These are phyloP conservation scores for Apiospora phragmitis DNA, from an alignment of 2,329 filamentous ascomycete species.

Conservation along the genomic window DNA sequence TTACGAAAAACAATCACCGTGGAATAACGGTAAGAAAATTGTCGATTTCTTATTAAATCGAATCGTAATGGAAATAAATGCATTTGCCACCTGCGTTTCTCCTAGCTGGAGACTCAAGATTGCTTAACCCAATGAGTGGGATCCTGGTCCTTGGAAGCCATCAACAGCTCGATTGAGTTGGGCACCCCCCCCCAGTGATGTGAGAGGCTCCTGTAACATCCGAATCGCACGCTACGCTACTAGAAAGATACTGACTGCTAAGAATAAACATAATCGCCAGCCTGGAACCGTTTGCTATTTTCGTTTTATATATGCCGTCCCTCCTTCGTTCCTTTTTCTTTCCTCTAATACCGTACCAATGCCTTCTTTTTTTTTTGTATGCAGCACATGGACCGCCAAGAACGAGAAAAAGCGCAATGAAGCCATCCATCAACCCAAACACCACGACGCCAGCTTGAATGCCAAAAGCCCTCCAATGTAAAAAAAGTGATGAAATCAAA, in stretches of 20 bases:
- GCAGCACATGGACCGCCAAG: not conserved
- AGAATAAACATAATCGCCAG: not conserved
- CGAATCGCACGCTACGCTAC: not conserved
- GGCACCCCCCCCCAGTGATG: not conserved
- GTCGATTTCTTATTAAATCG: not conserved
- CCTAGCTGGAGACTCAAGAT: not conserved
- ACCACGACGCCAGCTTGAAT: not conserved
- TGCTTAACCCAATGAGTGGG: not conserved
- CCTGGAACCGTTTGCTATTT: not conserved
- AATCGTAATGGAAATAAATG: not conserved
- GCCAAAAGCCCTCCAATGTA: not conserved
- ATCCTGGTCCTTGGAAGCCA: not conserved
- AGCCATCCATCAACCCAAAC: not conserved
- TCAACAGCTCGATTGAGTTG: not conserved
- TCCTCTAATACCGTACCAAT: not conserved
- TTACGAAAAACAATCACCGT: not conserved
- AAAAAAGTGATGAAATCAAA: not conserved
- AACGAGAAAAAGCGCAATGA: not conserved
- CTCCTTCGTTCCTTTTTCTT: not conserved
- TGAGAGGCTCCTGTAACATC: not conserved
- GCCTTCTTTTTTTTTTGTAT: not conserved
- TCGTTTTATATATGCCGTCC: not conserved
- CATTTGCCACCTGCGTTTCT: not conserved
- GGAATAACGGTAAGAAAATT: not conserved
- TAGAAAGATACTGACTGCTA: not conserved